Evolutionary conservation across 2,329 filamentous ascomycete species (phyloP), one percentile per base, ranked within the genome.

Genomic region (Didymella pomorum): DNA sequence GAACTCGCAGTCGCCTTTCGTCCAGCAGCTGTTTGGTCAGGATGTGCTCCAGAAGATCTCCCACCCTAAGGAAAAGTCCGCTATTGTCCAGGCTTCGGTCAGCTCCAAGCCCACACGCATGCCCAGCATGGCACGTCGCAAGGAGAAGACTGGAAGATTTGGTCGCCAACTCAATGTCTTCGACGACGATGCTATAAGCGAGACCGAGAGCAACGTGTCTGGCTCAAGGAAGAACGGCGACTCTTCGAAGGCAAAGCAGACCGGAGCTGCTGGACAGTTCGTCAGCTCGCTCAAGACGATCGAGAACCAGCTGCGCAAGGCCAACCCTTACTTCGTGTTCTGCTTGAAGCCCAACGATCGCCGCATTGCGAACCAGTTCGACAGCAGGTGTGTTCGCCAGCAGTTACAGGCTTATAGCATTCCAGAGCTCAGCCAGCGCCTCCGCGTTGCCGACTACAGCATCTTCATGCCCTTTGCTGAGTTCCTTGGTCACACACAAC

Each of bases 261-360:
- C 97, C 75, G 94, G 95, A 46, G 94, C 94, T 16, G 92, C 95
- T 0, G 93, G 91, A 2, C 95, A 99, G 75, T 99, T 97, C 78
- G 81, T 99, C 21, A 87, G 91, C 1, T 91, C 93, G 0, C 82
- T 99, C 25, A 92, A 97, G 65, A 96, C 95, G 59, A 91, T 99
- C 56, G 96, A 89, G 58, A 93, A 94, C 69, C 93, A 92, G 2
- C 82, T 99, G 43, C 86, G 89, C 4, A 91, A 93, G 71, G 91
- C 93, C 11, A 99, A 99, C 71, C 87, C 90, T 0, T 99, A 99
- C 78, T 98, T 97, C 69, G 86, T 99, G 43, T 97, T 99, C 78
- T 99, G 95, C 72, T 80, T 99, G 63, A 99, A 99, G 79, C 94
- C 95, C 21, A 99, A 99, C 68, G 95, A 99, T 75, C 87, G 95